phyloP scores from a whole-genome alignment of 371 early-diverging fungal genomes.

The Mucor circinelloides region DNA sequence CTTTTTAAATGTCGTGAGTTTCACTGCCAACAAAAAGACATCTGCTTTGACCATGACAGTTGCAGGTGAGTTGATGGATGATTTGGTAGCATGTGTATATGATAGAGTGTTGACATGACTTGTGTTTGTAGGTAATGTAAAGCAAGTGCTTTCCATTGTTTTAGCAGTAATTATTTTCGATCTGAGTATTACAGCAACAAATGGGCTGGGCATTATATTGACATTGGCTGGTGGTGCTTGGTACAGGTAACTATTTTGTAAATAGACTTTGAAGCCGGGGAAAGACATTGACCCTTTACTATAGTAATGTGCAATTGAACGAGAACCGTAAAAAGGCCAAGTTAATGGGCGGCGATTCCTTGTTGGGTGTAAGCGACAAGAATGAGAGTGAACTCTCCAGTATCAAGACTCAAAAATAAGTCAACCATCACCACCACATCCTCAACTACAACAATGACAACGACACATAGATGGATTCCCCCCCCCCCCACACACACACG shows the following conservation, averaged over 20 bases:
- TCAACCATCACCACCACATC: too few species aligned
- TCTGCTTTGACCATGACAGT: conserved; percentile 88
- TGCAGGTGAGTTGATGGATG: conserved; percentile 54
- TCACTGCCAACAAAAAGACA: conserved; percentile 85
- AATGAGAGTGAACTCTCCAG: conserved; percentile 22
- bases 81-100: background rate
- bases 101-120: background rate
- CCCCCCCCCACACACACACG: background rate
- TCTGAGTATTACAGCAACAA: conserved; percentile 64
- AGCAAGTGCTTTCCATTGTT: conserved; percentile 82
- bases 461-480: background rate
- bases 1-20: conserved; percentile 79
- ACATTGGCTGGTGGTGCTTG: conserved; percentile 80
- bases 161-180: conserved; percentile 79
- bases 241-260: conserved; percentile 47
- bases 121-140: conserved; percentile 72
- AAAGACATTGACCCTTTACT: background rate
- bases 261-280: background rate
- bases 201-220: conserved; percentile 74
- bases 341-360: conserved; percentile 23
- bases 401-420: conserved; percentile 28
- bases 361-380: conserved; percentile 22
- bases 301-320: conserved; percentile 28
- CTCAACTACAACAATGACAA: conserved; percentile 53
- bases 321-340: conserved; percentile 25